Conservation (phyloP, 345 rosid genomes). For the Bruguiera parviflora region DNA sequence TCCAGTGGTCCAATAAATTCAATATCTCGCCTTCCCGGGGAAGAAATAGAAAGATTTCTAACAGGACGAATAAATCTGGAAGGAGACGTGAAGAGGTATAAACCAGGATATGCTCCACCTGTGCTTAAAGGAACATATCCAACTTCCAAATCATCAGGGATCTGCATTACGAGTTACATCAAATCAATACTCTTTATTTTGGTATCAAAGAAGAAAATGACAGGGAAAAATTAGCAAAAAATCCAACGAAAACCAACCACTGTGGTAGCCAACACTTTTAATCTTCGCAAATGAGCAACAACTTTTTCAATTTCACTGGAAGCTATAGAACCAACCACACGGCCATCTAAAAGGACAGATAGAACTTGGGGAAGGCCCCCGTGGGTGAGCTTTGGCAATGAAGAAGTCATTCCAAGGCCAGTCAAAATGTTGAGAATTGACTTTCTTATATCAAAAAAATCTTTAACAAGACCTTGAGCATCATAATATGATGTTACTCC, state of each 20-base stretch:
- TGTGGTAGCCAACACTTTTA: slow-evolving; percentile 76
- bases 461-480: slow-evolving; percentile 64
- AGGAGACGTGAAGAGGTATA: slow-evolving; percentile 79
- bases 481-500: slow-evolving; percentile 83
- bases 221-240: background rate
- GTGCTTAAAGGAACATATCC: slow-evolving; percentile 90
- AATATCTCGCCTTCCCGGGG: slow-evolving; percentile 39
- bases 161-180: slow-evolving; percentile 39
- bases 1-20: slow-evolving; percentile 96
- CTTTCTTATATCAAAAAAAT: slow-evolving; percentile 60
- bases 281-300: slow-evolving; percentile 70
- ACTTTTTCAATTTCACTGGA: slow-evolving; percentile 55
- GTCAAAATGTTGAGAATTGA: slow-evolving; percentile 64
- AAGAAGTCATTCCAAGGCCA: slow-evolving; percentile 73
- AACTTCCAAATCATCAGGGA: slow-evolving; percentile 89
- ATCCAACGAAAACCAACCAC: slow-evolving; percentile 45
- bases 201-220: background rate
- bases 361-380: slow-evolving; percentile 84
- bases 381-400: slow-evolving; percentile 74
- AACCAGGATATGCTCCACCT: slow-evolving; percentile 91
- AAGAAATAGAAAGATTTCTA: slow-evolving; percentile 51
- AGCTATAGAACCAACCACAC: slow-evolving; percentile 66
- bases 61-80: slow-evolving; percentile 89
- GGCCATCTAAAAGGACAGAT: slow-evolving; percentile 87
- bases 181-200: too few relatives aligned